phyloP scores from a whole-genome alignment of 371 early-diverging fungal species.

The Mortierella sp. region DNA sequence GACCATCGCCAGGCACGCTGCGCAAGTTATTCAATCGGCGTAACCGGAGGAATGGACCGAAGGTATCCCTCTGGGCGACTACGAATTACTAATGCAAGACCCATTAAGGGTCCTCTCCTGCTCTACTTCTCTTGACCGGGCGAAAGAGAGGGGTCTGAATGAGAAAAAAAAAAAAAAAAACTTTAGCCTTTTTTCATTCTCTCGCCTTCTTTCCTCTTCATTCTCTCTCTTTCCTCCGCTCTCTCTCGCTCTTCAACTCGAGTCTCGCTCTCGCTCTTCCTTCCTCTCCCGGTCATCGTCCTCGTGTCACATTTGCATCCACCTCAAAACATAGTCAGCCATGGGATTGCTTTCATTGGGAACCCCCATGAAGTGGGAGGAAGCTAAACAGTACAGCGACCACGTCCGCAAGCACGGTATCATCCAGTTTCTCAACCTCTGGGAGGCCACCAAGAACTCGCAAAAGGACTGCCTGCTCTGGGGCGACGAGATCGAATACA shows the following conservation, averaged over 20 bases:
- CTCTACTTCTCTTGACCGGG: background rate
- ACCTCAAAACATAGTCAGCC: background rate
- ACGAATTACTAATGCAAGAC: conserved; percentile 10
- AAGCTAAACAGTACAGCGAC: conserved; percentile 86
- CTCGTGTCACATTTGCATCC: background rate
- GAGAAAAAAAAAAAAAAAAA: conserved; percentile 8
- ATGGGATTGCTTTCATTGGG: conserved; percentile 97
- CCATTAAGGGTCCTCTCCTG: conserved; percentile 4
- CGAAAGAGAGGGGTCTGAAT: conserved; percentile 17
- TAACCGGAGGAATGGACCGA: background rate
- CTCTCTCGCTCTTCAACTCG: conserved; percentile 3
- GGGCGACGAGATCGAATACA: conserved; percentile 99
- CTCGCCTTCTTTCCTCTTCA: background rate
- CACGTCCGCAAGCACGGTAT: conserved; percentile 95
- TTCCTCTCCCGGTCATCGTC: background rate
- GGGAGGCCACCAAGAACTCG: conserved; percentile 79
- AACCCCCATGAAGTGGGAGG: conserved; percentile 95
- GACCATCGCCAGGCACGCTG: too few species aligned
- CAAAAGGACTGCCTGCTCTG: conserved; percentile 85
- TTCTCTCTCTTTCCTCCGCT: conserved; percentile 53
- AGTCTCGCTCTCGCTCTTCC: conserved; percentile 1
- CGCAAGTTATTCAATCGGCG: too few species aligned
- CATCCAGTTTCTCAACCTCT: conserved; percentile 91
- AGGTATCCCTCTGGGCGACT: background rate
- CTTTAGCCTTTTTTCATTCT: conserved; percentile 8